A percentile compares a stretch with the other conserved stretches of the same genome.
Evolutionary conservation across 495 filamentous ascomycete genomes (phyloP).

Genomic region (Daldinia childiae): DNA sequence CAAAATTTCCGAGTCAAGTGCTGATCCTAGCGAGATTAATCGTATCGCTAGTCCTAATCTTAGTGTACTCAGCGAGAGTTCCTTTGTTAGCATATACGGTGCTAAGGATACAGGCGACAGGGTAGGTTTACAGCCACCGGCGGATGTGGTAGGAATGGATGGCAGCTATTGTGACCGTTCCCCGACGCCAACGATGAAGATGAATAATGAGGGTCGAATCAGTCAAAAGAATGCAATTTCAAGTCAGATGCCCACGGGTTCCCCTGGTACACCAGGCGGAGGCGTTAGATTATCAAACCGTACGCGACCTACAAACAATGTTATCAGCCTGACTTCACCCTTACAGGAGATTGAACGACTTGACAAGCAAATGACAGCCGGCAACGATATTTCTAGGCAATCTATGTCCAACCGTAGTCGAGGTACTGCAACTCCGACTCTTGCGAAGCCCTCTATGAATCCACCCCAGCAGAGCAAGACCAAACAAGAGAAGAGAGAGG

Average conservation of each 20-base stretch:
- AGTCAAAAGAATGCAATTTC: neutral
- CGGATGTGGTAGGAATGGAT: slow-evolving; percentile 43
- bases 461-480: slow-evolving; percentile 41
- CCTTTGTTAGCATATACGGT: slow-evolving; percentile 75
- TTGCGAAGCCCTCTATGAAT: slow-evolving; percentile 16
- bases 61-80: slow-evolving; percentile 82
- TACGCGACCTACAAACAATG: slow-evolving; percentile 54
- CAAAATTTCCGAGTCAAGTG: slow-evolving; percentile 49
- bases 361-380: slow-evolving; percentile 31
- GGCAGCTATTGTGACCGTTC: slow-evolving; percentile 37
- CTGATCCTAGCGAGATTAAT: slow-evolving; percentile 48
- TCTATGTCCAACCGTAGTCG: slow-evolving; percentile 38
- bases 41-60: slow-evolving; percentile 69
- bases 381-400: slow-evolving; percentile 39
- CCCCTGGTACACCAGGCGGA: slow-evolving; percentile 16
- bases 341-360: slow-evolving; percentile 55
- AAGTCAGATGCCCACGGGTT: slow-evolving; percentile 9
- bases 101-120: slow-evolving; percentile 45
- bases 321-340: slow-evolving; percentile 53
- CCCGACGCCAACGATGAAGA: slow-evolving; percentile 24
- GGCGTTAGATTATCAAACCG: slow-evolving; percentile 41
- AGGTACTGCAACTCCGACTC: slow-evolving; percentile 33
- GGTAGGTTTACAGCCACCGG: slow-evolving; percentile 34
- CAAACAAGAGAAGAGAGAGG: slow-evolving; percentile 55
- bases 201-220: slow-evolving; percentile 8